These are phyloP conservation scores for Nannizziopsis arthrosporioides DNA, from an alignment of 2,329 filamentous ascomycete genomes.

Conservation along the genomic window DNA sequence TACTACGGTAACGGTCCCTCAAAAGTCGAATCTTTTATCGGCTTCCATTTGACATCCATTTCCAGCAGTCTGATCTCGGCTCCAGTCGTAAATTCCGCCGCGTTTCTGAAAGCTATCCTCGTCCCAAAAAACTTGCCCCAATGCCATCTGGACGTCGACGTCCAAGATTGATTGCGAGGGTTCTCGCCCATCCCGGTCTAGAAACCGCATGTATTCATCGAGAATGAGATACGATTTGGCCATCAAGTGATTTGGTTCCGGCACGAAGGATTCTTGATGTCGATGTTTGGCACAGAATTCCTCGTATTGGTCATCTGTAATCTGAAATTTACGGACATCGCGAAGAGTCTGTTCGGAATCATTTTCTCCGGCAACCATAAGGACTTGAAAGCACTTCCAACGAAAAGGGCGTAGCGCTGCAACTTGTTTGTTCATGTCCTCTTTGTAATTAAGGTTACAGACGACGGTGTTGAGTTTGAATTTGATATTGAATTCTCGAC, in stretches of 20 bases:
- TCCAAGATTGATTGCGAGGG: slow-evolving; percentile 33
- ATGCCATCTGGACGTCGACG: slow-evolving; percentile 37
- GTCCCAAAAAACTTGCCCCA: slow-evolving; percentile 39
- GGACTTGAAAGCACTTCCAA: slow-evolving; percentile 46
- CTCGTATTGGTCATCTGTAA: slow-evolving; percentile 38
- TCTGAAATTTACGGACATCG: slow-evolving; percentile 36
- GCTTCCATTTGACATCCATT: background rate
- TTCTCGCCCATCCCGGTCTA: slow-evolving; percentile 34
- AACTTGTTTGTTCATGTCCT: slow-evolving; percentile 39
- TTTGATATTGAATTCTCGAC: slow-evolving; percentile 37
- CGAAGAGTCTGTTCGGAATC: slow-evolving; percentile 33
- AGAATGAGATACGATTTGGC: slow-evolving; percentile 41
- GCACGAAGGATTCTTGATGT: slow-evolving; percentile 35
- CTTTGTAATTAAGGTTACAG: slow-evolving; percentile 38
- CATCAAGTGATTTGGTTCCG: slow-evolving; percentile 43
- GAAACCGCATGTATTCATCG: slow-evolving; percentile 43
- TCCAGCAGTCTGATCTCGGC: background rate
- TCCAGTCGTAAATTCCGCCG: slow-evolving; percentile 43
- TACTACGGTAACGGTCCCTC: too few relatives aligned
- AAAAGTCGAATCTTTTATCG: too few relatives aligned
- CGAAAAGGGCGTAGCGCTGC: slow-evolving; percentile 37
- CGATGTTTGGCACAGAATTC: slow-evolving; percentile 38
- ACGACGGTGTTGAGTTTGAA: slow-evolving; percentile 51
- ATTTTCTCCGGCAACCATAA: slow-evolving; percentile 45
- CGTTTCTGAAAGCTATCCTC: slow-evolving; percentile 34